Conservation (phyloP, 108 stramenopile species). For the Skeletonema menzelii region DNA sequence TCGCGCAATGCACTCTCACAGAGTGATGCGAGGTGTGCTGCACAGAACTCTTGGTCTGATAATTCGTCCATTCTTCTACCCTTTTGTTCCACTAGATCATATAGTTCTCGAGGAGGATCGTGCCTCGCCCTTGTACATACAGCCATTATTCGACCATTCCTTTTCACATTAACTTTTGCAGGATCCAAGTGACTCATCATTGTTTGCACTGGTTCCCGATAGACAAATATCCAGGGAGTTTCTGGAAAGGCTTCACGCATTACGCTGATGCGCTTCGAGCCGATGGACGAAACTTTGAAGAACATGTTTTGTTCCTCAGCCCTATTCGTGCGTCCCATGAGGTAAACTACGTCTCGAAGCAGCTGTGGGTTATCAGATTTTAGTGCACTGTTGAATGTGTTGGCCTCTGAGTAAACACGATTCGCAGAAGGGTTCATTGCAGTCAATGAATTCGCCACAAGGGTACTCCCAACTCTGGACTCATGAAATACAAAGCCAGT, state of each 20-base stretch:
- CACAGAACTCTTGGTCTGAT: conserved; percentile 74
- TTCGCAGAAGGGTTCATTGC: conserved; percentile 64
- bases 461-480: conserved; percentile 88
- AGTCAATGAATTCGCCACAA: conserved; percentile 89
- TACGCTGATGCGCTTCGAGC: conserved; percentile 54
- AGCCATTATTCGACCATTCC: conserved; percentile 6
- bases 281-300: conserved; percentile 93
- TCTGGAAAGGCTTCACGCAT: conserved; percentile 79
- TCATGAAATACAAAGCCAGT: conserved; percentile 95
- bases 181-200: conserved; percentile 82
- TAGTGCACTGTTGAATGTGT: conserved; percentile 64
- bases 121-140: conserved; percentile 34
- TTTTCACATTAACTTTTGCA: conserved; percentile 6
- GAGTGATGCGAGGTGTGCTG: conserved; percentile 69
- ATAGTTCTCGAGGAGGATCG: conserved; percentile 30
- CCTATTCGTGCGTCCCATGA: conserved; percentile 60
- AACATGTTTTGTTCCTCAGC: conserved; percentile 63
- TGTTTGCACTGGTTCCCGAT: conserved; percentile 89
- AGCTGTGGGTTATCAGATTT: conserved; percentile 54
- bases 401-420: conserved; percentile 81
- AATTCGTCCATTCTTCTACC: conserved; percentile 25
- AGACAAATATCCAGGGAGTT: conserved; percentile 89
- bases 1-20: conserved; percentile 54
- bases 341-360: conserved; percentile 73
- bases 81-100: conserved; percentile 36